Evolutionary conservation across 2,329 filamentous ascomycete species (phyloP), one percentile per base, ranked within the genome.

Genomic region (Fusarium nelsonii): DNA sequence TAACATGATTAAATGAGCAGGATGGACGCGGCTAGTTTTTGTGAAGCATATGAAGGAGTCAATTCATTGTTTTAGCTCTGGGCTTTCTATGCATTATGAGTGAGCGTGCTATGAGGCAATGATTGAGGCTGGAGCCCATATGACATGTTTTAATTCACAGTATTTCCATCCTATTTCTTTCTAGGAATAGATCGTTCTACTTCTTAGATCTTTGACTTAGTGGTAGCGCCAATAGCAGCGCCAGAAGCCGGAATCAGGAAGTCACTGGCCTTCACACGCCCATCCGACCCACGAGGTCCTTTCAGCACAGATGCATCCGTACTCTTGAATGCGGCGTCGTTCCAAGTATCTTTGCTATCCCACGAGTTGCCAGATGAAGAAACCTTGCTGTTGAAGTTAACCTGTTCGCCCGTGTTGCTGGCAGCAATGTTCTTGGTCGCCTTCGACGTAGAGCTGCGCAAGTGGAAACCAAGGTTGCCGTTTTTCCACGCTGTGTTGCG

Each of bases 401-500:
- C 53, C 26, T 73, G 59, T 1, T 57, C 32, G 15, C 49, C 54
- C 0, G 34, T 52, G 44, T 73, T 73, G 39, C 44, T 49, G 4
- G 75, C 79, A 6, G 81, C 81, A 52, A 84, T 74, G 59, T 83
- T 84, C 46, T 73, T 74, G 8, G 63, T 79, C 26, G 84, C 68
- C 16, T 73, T 79, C 4, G 79, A 77, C 1, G 75, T 56, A 0
- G 68, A 73, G 37, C 68, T 71, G n/a, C 65, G 51, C n/a, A 71
- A 58, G 30, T 73, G 56, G 34, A 73, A 73, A 2, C 70, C 70
- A 6, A 60, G 48, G 10, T 79, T 80, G 6, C 74, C 78, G 51
- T 84, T 84, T 65, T 81, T 81, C 78, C 79, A 84, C 5, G 82
- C 82, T 2, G 82, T 84, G 74, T 83, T 83, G 55, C 81, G 76